Evolutionary conservation across 2,329 filamentous ascomycete genomes (phyloP).

Genomic region (Elsinoe arachidis): DNA sequence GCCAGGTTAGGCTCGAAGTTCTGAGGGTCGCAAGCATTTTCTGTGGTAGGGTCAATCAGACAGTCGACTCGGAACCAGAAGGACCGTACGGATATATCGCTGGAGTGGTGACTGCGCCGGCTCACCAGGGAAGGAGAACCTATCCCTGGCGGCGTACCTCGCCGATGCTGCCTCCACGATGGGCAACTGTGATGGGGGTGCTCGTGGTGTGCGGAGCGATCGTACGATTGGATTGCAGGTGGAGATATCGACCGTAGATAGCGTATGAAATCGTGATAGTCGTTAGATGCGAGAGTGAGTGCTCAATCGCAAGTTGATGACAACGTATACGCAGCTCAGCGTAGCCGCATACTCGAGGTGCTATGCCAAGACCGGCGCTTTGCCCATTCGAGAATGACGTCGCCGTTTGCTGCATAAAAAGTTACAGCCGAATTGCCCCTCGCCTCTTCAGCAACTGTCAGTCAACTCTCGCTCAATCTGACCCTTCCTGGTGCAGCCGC

Average conservation of each 20-base stretch:
- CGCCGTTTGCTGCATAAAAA: not conserved
- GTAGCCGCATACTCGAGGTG: constrained; percentile 8
- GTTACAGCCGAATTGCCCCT: not conserved
- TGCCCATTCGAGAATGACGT: constrained; percentile 9
- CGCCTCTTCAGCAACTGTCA: not conserved
- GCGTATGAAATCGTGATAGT: not conserved
- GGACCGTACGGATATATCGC: constrained; percentile 72
- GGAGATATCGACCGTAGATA: not conserved
- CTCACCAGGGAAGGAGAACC: constrained; percentile 75
- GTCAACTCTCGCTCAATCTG: not conserved
- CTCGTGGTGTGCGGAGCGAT: not conserved
- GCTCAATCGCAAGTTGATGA: constrained; percentile 9
- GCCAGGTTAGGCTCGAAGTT: constrained; percentile 98
- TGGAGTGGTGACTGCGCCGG: constrained; percentile 78
- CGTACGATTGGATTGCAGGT: not conserved
- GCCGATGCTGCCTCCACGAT: constrained; percentile 86
- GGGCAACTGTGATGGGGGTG: constrained; percentile 6
- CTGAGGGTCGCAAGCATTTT: constrained; percentile 90
- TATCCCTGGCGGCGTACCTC: constrained; percentile 89
- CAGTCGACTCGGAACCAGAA: not conserved
- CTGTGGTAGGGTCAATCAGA: constrained; percentile 27
- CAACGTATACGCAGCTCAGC: not conserved
- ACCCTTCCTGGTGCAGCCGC: no score
- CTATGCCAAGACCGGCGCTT: constrained; percentile 8
- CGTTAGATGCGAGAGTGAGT: not conserved